Evolutionary conservation across 345 rosid species (phyloP).

Genomic region (Euphorbia lathyris): DNA sequence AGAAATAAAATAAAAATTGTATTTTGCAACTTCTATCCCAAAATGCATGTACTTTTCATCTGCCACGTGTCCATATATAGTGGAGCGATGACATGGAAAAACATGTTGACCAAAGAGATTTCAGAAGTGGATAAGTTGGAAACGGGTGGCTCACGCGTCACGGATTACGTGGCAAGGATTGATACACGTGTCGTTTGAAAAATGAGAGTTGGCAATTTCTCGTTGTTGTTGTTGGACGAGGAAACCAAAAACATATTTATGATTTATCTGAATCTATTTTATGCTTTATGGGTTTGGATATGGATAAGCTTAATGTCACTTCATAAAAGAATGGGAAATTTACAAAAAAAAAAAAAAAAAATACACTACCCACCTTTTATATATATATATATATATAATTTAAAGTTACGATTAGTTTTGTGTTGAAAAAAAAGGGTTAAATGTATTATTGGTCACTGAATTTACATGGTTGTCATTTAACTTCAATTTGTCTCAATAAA

Average conservation of each 20-base stretch:
- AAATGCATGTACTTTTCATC: neutral
- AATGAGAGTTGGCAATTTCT: neutral
- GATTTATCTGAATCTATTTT: neutral
- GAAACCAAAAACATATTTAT: slow-evolving; percentile 31
- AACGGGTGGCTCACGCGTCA: slow-evolving; percentile 37
- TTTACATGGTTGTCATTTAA: too few species aligned
- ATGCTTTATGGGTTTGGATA: neutral
- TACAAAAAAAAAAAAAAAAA: too few species aligned
- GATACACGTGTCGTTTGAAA: slow-evolving; percentile 24
- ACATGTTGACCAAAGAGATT: slow-evolving; percentile 28
- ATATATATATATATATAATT: too few species aligned
- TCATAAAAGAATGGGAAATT: too few species aligned
- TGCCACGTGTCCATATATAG: slow-evolving; percentile 14
- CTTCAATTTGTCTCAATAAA: too few species aligned
- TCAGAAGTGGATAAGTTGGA: slow-evolving; percentile 34
- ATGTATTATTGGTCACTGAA: too few species aligned
- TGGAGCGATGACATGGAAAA: slow-evolving; percentile 28
- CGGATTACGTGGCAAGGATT: slow-evolving; percentile 21
- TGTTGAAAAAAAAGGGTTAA: too few species aligned
- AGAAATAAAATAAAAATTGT: too few species aligned
- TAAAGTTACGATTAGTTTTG: too few species aligned
- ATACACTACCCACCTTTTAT: too few species aligned
- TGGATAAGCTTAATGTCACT: slow-evolving; percentile 42
- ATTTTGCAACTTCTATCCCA: too few species aligned
- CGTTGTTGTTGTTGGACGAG: slow-evolving; percentile 33